phyloP scores from a whole-genome alignment of 1,139 yeast genomes.

The Geotrichum australiense region DNA sequence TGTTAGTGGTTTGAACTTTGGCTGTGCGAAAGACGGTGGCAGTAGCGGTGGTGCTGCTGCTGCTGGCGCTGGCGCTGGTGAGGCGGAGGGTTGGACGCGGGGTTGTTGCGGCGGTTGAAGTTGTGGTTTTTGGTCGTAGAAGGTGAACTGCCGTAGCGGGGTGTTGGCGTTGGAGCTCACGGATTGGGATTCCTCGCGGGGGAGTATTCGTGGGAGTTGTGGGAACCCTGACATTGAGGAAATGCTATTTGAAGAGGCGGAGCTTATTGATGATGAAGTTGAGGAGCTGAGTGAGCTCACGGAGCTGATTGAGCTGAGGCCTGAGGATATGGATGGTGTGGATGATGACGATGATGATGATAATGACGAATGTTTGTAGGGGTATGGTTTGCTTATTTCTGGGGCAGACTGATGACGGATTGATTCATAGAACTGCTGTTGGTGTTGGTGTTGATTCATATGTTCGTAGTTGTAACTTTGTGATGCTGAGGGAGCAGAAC shows the following conservation, averaged over 20 bases:
- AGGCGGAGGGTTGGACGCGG: not conserved
- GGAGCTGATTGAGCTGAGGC: slow-evolving; percentile 7
- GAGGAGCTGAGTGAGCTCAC: slow-evolving; percentile 11
- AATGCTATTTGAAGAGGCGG: slow-evolving; percentile 12
- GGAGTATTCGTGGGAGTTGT: slow-evolving; percentile 9
- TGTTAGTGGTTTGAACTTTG: slow-evolving; percentile 17
- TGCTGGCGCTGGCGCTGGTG: not conserved
- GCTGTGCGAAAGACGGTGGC: slow-evolving; percentile 6
- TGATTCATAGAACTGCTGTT: slow-evolving; percentile 8
- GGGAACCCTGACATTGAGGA: slow-evolving; percentile 10
- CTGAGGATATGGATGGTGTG: slow-evolving; percentile 1
- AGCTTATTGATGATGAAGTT: slow-evolving; percentile 14
- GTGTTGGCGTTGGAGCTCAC: too few relatives aligned
- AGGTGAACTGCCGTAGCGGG: slow-evolving; percentile 14
- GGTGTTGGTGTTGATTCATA: slow-evolving; percentile 3
- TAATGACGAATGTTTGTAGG: slow-evolving; percentile 11
- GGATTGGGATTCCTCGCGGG: slow-evolving; percentile 9
- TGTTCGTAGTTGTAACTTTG: slow-evolving; percentile 6
- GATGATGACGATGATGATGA: too few relatives aligned
- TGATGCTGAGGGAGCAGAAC: slow-evolving; percentile 14
- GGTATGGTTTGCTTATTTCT: slow-evolving; percentile 18
- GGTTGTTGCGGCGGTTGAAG: slow-evolving; percentile 5
- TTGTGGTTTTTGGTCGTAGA: slow-evolving; percentile 8
- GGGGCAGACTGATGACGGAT: slow-evolving; percentile 24
- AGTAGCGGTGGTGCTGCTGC: not conserved